phyloP scores from a whole-genome alignment of 768 basidiomycete genomes.

The Lactarius pseudohatsudake region DNA sequence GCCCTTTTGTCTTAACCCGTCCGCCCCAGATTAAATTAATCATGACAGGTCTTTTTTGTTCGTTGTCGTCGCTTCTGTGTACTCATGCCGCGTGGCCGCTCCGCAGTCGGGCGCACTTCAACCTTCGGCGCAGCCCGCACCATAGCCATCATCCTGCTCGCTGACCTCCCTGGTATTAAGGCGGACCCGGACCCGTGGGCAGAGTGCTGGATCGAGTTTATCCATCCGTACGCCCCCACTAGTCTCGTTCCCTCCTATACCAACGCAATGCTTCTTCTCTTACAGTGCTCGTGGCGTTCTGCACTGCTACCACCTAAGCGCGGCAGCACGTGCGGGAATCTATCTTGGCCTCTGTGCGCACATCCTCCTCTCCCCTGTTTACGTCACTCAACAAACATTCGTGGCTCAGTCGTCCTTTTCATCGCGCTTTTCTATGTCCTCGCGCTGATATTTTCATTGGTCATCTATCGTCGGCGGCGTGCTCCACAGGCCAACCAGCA shows the following conservation, averaged over 20 bases:
- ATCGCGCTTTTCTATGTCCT: conserved; percentile 4
- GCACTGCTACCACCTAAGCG: conserved; percentile 4
- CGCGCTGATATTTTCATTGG: not conserved
- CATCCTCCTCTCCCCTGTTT: not conserved
- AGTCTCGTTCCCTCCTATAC: not conserved
- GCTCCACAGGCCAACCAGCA: not conserved
- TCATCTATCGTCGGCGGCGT: conserved; percentile 1
- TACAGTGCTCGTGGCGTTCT: not conserved
- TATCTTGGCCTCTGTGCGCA: conserved; percentile 4
- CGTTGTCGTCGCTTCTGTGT: not conserved
- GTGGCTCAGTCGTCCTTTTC: not conserved
- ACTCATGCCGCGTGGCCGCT: not conserved
- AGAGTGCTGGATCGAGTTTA: conserved; percentile 9
- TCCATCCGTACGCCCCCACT: not conserved
- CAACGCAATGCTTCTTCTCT: not conserved
- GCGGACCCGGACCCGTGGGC: not conserved
- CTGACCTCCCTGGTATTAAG: not conserved
- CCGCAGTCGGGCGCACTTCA: not conserved
- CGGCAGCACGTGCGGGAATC: conserved; percentile 2
- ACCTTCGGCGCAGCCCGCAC: not conserved
- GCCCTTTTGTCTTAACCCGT: not conserved
- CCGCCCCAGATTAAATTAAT: no score
- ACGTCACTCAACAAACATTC: not conserved
- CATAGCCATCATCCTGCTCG: not conserved
- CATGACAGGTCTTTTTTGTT: not conserved